Conservation (phyloP, 805 yeast genomes). For the Wickerhamiella azymoides region DNA sequence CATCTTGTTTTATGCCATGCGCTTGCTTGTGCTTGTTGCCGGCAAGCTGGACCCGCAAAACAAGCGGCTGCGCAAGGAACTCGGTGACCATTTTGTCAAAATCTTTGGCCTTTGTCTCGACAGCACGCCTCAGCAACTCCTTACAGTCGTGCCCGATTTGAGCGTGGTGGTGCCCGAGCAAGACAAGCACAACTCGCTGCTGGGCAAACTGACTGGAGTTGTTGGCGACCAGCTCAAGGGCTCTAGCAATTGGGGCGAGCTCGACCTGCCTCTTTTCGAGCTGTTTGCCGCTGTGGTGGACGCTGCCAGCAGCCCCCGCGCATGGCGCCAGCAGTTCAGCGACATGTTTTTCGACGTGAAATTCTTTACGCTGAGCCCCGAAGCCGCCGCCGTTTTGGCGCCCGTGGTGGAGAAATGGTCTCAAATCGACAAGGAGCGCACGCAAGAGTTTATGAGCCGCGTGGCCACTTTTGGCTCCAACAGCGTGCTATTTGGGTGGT, state of each 20-base stretch:
- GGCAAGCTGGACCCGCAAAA: slow-evolving; percentile 51
- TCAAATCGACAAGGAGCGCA: slow-evolving; percentile 43
- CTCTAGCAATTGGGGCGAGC: slow-evolving; percentile 34
- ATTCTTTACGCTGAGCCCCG: slow-evolving; percentile 33
- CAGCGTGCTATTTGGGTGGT: slow-evolving; percentile 49
- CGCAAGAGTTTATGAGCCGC: slow-evolving; percentile 36
- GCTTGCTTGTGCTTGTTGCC: slow-evolving; percentile 31
- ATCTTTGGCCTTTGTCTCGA: slow-evolving; percentile 16
- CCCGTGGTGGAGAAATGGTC: slow-evolving; percentile 50
- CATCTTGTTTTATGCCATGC: slow-evolving; percentile 40
- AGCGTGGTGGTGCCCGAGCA: slow-evolving; percentile 36
- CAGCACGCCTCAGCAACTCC: slow-evolving; percentile 18
- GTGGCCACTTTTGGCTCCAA: slow-evolving; percentile 36
- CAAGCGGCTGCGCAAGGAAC: slow-evolving; percentile 44
- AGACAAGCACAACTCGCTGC: slow-evolving; percentile 42
- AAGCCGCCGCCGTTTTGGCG: slow-evolving; percentile 35
- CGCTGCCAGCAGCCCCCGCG: slow-evolving; percentile 30
- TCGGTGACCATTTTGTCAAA: slow-evolving; percentile 33
- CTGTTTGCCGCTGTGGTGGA: slow-evolving; percentile 30
- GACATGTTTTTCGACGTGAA: slow-evolving; percentile 52
- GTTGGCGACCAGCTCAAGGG: slow-evolving; percentile 35
- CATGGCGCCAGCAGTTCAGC: slow-evolving; percentile 49
- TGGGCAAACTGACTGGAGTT: slow-evolving; percentile 41
- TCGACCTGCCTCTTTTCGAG: slow-evolving; percentile 24
- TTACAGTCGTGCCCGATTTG: slow-evolving; percentile 30